Evolutionary conservation across 163 green algal species (phyloP).

Genomic region (Coccomyxa subellipsoidea): DNA sequence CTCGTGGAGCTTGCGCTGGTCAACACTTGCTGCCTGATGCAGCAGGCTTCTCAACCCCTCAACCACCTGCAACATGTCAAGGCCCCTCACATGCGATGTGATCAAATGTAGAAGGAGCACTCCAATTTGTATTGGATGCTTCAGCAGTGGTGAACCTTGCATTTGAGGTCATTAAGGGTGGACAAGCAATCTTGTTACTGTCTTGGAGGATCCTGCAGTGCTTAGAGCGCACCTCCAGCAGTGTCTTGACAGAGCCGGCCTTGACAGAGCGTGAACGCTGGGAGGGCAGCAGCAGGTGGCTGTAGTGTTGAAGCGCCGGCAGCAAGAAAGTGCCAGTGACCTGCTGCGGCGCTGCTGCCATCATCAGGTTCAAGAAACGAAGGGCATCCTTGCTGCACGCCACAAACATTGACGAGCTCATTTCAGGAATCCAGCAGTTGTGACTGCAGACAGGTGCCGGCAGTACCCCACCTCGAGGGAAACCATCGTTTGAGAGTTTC

Average conservation of each 20-base stretch:
- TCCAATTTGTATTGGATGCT: too few relatives aligned
- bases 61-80: not conserved
- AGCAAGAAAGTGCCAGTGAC: conserved; percentile 41
- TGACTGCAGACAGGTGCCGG: not conserved
- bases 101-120: too few relatives aligned
- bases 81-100: too few relatives aligned
- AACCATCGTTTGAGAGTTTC: too few relatives aligned
- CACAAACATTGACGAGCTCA: not conserved
- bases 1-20: not conserved
- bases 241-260: conserved; percentile 43
- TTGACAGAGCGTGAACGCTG: conserved; percentile 43
- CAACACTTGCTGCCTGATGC: not conserved
- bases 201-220: not conserved
- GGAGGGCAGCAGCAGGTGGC: conserved; percentile 49
- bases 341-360: conserved; percentile 43
- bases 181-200: too few relatives aligned
- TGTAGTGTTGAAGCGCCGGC: conserved; percentile 60
- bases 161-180: too few relatives aligned
- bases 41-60: not conserved
- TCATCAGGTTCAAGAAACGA: conserved; percentile 54
- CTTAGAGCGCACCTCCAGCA: conserved; percentile 34
- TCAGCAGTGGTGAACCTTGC: too few relatives aligned
- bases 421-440: too few relatives aligned
- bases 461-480: not conserved
- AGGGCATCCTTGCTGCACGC: conserved; percentile 39